phyloP scores from a whole-genome alignment of 768 basidiomycete genomes.

The Dioszegia crocea region DNA sequence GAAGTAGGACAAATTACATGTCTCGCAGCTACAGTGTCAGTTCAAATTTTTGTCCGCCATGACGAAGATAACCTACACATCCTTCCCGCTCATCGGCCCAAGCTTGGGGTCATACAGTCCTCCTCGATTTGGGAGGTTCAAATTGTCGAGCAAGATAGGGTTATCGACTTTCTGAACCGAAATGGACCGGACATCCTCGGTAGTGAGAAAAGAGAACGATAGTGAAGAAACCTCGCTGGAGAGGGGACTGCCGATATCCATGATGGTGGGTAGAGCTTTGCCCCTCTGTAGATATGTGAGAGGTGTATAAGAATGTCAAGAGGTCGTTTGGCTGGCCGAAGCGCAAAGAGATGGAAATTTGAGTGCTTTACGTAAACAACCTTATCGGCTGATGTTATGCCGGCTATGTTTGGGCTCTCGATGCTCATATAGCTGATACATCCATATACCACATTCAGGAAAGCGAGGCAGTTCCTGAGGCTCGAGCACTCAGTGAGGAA shows the following conservation, averaged over 20 bases:
- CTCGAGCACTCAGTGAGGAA: no score
- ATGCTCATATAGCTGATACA: no score
- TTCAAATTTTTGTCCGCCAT: neutral
- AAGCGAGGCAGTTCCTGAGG: no score
- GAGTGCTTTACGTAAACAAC: neutral
- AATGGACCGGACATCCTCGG: conserved; percentile 82
- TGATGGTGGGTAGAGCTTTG: conserved; percentile 13
- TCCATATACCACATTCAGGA: no score
- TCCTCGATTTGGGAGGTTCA: conserved; percentile 83
- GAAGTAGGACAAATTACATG: conserved; percentile 87
- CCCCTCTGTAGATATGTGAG: neutral
- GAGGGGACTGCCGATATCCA: conserved; percentile 88
- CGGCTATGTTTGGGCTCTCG: neutral
- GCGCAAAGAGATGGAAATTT: neutral
- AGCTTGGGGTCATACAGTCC: conserved; percentile 94
- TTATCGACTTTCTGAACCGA: conserved; percentile 98
- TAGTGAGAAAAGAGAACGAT: conserved; percentile 87
- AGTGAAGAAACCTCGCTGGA: conserved; percentile 78
- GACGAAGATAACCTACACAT: conserved; percentile 63
- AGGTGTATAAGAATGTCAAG: neutral
- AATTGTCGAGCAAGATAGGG: conserved; percentile 83
- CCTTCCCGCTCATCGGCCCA: conserved; percentile 80
- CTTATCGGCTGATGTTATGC: neutral
- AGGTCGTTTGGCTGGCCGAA: neutral
- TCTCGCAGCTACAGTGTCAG: conserved; percentile 67